Percentiles rank a stretch among this genome's conserved stretches.
Conservation (phyloP, 2,329 filamentous ascomycete genomes). For the Cadophora sp. region DNA sequence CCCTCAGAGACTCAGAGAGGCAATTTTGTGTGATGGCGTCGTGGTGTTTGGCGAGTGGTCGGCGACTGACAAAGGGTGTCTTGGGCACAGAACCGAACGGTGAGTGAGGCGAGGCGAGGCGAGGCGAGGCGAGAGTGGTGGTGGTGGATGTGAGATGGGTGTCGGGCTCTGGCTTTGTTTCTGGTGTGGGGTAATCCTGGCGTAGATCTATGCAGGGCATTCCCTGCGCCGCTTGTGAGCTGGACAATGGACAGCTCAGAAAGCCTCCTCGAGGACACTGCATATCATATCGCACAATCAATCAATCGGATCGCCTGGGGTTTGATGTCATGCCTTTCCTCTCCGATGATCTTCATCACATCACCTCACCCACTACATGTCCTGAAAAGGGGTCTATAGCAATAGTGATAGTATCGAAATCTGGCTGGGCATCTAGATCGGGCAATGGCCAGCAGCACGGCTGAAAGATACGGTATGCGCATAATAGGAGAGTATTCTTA, state of each 20-base stretch:
- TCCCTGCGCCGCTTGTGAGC: constrained; percentile 17
- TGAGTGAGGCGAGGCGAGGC: constrained; percentile 20
- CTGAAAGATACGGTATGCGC: constrained; percentile 15
- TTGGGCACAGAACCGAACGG: constrained; percentile 15
- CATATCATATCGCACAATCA: constrained; percentile 13
- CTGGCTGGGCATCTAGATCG: constrained; percentile 23
- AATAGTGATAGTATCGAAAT: constrained; percentile 22
- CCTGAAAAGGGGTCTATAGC: constrained; percentile 12
- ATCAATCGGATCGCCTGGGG: neutral
- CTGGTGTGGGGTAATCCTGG: constrained; percentile 26
- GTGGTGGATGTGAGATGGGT: neutral
- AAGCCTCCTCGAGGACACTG: constrained; percentile 8
- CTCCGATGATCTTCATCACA: constrained; percentile 16
- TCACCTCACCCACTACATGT: constrained; percentile 10
- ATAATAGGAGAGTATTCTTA: constrained; percentile 23
- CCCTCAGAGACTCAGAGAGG: constrained; percentile 16
- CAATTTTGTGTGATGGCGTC: constrained; percentile 15
- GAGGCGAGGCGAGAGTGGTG: neutral
- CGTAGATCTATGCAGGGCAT: constrained; percentile 34
- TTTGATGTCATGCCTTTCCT: constrained; percentile 21
- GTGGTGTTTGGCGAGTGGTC: constrained; percentile 7
- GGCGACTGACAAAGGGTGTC: constrained; percentile 7
- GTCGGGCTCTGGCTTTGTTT: neutral
- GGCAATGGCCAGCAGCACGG: constrained; percentile 23
- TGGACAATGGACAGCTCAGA: neutral